A percentile compares a stretch with the other conserved stretches of the same genome.
Conservation (phyloP, 306 rosid genomes). For the Datisca glomerata region DNA sequence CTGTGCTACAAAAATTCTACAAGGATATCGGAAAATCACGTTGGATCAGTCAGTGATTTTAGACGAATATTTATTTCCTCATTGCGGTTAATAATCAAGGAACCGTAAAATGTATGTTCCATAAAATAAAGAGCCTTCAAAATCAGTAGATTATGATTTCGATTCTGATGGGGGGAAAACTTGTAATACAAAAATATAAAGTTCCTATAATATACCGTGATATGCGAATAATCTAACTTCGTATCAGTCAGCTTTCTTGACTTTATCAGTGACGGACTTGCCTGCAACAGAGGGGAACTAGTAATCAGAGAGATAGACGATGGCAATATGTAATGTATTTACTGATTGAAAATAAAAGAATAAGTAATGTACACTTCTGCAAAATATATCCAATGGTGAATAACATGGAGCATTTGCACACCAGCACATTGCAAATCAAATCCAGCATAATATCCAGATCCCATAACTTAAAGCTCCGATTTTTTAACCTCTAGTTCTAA, state of each 20-base stretch:
- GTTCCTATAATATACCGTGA: slow-evolving; percentile 54
- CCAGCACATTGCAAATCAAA: not conserved
- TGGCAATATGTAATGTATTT: not conserved
- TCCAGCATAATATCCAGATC: not conserved
- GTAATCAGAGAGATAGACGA: not conserved
- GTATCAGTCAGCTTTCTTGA: slow-evolving; percentile 49
- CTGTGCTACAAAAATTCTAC: no score
- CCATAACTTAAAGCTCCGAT: not conserved
- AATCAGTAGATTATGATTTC: no score
- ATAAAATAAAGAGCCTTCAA: no score
- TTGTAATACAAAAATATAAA: no score
- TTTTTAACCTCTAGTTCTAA: not conserved
- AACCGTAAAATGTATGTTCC: no score
- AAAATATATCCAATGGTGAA: not conserved
- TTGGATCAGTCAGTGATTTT: no score
- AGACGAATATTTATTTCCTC: no score
- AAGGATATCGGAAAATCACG: no score
- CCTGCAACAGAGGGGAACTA: slow-evolving; percentile 30
- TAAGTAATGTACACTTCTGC: not conserved
- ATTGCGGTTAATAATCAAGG: no score
- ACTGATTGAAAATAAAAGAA: no score
- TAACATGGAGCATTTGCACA: not conserved
- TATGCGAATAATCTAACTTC: slow-evolving; percentile 88
- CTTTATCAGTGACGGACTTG: slow-evolving; percentile 64
- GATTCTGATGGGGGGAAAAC: no score